Conservation (phyloP, 257 asterid genomes). For the Lycium ferocissimum region DNA sequence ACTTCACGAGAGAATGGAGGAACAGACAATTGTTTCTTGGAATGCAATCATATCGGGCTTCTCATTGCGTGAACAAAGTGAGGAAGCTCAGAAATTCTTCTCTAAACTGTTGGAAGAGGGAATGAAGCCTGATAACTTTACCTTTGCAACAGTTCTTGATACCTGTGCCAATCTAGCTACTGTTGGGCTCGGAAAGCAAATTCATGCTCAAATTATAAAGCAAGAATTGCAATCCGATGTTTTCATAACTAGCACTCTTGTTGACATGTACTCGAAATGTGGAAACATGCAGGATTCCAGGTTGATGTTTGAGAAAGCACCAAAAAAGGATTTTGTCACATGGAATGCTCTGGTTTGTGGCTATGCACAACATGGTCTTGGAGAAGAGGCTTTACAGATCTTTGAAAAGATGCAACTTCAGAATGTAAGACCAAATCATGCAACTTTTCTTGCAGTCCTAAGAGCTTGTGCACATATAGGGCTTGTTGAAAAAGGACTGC, state of each 20-base stretch:
- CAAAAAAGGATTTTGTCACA: conserved; percentile 72
- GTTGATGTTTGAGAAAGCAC: conserved; percentile 72
- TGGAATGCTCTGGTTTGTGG: conserved; percentile 93
- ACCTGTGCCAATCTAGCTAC: conserved; percentile 87
- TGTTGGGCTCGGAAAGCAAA: conserved; percentile 83
- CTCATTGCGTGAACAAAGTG: conserved; percentile 73
- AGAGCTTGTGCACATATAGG: conserved; percentile 94
- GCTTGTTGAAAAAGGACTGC: conserved; percentile 64
- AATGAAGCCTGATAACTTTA: conserved; percentile 75
- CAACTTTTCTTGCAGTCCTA: conserved; percentile 87
- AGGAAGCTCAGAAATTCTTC: conserved; percentile 75
- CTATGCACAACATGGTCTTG: conserved; percentile 81
- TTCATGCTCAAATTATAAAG: conserved; percentile 89
- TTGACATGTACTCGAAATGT: conserved; percentile 95
- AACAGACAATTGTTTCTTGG: conserved; percentile 75
- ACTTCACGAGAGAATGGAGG: conserved; percentile 66
- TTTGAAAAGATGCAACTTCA: conserved; percentile 65
- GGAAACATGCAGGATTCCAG: conserved; percentile 77
- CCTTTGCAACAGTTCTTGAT: conserved; percentile 89
- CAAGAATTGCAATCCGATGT: conserved; percentile 76
- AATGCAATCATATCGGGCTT: conserved; percentile 83
- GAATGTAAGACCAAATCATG: conserved; percentile 68
- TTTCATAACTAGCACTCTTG: conserved; percentile 81
- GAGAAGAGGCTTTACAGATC: conserved; percentile 62
- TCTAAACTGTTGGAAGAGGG: conserved; percentile 70